These are phyloP conservation scores for Neurospora sp. DNA, from an alignment of 495 filamentous ascomycete species.

Conservation along the genomic window DNA sequence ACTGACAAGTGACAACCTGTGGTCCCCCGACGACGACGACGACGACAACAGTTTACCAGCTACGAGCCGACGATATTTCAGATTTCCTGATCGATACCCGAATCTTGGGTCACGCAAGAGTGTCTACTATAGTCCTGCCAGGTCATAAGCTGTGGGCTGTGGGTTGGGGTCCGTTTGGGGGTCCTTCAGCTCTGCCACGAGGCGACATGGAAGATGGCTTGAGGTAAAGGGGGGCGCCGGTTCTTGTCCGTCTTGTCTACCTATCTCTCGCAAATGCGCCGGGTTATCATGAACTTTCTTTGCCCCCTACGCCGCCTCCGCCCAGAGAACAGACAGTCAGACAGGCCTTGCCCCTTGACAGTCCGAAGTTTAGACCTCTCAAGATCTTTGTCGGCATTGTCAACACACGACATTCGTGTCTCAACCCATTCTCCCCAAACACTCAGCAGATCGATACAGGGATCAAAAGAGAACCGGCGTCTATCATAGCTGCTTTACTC, in stretches of 20 bases:
- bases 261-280: neutral
- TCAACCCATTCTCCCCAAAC: neutral
- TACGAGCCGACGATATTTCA: neutral
- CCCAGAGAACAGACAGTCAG: neutral
- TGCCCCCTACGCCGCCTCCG: neutral
- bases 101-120: neutral
- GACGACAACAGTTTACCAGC: neutral
- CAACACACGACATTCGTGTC: neutral
- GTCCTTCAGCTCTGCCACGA: neutral
- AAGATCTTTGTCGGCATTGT: neutral
- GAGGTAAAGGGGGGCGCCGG: neutral
- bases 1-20: neutral
- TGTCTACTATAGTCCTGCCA: neutral
- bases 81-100: neutral
- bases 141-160: neutral
- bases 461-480: neutral
- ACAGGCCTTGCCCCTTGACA: neutral
- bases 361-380: too few relatives aligned
- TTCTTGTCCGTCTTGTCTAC: neutral
- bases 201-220: neutral
- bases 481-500: neutral
- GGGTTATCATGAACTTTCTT: neutral
- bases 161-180: neutral
- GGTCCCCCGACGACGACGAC: neutral
- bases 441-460: neutral